Percentiles rank a stretch among this genome's conserved stretches.
phyloP scores from a whole-genome alignment of 768 basidiomycete genomes.

The Rhodotorula kratochvilovae region DNA sequence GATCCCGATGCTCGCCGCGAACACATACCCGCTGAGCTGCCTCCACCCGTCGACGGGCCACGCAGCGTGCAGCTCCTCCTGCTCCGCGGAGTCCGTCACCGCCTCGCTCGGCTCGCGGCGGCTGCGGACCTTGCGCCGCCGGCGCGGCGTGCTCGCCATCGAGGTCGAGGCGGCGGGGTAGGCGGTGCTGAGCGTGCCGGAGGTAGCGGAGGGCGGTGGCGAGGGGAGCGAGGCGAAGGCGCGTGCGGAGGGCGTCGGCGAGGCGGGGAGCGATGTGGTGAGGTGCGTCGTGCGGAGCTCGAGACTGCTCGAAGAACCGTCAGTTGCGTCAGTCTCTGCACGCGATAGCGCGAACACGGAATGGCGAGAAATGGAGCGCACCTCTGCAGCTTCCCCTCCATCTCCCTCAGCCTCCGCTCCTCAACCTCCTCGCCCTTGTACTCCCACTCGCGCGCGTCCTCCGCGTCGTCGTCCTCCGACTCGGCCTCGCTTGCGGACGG shows the following conservation, averaged over 20 bases:
- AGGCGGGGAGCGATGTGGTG: not conserved
- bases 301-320: no score
- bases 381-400: not conserved
- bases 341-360: no score
- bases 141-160: not conserved
- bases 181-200: not conserved
- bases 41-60: constrained; percentile 20
- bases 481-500: not conserved
- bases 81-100: no score
- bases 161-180: not conserved
- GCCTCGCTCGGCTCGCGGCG: not conserved
- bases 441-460: not conserved
- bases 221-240: not conserved
- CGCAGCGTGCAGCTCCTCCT: not conserved
- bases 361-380: no score
- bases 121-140: not conserved
- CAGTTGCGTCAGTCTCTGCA: no score
- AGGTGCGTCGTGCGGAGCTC: not conserved
- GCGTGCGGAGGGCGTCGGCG: not conserved
- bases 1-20: constrained; percentile 32
- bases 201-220: not conserved
- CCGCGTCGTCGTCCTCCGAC: not conserved
- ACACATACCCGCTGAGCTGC: constrained; percentile 24
- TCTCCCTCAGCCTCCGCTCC: not conserved
- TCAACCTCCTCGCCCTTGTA: not conserved